A percentile compares a stretch with the other conserved stretches of the same genome.
These are phyloP conservation scores for Paracoccidioides brasiliensis DNA, from an alignment of 2,329 filamentous ascomycete species.

Conservation along the genomic window DNA sequence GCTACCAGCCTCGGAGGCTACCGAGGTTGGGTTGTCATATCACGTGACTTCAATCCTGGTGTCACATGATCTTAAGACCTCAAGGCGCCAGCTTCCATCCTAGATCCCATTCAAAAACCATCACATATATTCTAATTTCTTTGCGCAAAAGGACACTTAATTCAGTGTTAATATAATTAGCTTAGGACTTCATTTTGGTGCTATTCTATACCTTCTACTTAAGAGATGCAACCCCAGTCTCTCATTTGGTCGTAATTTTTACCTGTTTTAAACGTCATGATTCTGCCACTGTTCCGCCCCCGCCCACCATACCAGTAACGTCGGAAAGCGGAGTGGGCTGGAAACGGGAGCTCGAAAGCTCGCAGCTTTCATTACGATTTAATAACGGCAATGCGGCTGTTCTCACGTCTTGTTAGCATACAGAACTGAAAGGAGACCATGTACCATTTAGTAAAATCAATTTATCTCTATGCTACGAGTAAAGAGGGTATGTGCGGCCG, in stretches of 20 bases:
- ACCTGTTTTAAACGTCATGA: not conserved
- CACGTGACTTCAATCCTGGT: too few species aligned
- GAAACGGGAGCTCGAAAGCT: not conserved
- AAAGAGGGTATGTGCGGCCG: slow-evolving; percentile 61
- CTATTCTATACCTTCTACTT: not conserved
- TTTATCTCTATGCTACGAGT: slow-evolving; percentile 90
- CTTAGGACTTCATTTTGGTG: not conserved
- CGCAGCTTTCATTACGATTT: not conserved
- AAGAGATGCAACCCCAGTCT: not conserved
- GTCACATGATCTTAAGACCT: too few species aligned
- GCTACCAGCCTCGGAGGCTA: too few species aligned
- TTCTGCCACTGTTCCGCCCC: not conserved
- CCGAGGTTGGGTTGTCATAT: too few species aligned
- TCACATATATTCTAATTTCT: too few species aligned
- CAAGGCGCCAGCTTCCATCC: too few species aligned
- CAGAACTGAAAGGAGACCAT: slow-evolving; percentile 35
- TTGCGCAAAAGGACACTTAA: too few species aligned
- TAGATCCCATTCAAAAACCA: too few species aligned
- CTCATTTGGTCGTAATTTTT: not conserved
- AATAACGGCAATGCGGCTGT: slow-evolving; percentile 1
- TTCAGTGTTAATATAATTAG: too few species aligned
- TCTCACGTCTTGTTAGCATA: not conserved
- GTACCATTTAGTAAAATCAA: slow-evolving; percentile 91
- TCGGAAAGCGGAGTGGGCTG: not conserved
- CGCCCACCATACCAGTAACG: not conserved